Base-by-base conservation (phyloP, 2,329 filamentous ascomycete genomes). In the Aspergillus unguis region DNA sequence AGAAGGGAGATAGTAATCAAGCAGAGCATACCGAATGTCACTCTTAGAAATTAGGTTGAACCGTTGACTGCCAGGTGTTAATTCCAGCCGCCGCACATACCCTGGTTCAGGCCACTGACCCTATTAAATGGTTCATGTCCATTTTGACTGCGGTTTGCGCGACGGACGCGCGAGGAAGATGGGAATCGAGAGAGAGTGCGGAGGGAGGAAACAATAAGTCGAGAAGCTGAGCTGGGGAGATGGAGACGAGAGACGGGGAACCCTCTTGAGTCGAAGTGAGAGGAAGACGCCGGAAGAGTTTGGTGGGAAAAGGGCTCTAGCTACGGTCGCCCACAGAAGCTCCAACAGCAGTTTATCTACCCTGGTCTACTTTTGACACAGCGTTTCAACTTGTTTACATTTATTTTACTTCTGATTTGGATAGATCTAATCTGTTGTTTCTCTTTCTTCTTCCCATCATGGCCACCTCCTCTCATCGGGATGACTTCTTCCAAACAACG, bases 11-110 rank as follows among this genome's bases (percentile, higher is more conserved):
- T 17, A 17, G 17, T 17, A 17, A 17, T 17, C 17, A 17, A 17
- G 17, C 17, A 17, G 17, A 17, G 45, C 85, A 69, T 81, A 96
- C 89, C 92, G 89, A 77, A 96, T 96, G 77, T 96, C 91, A 75
- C 90, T 96, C 80, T 92, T 95, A 57, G 92, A 96, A 75, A 96
- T 94, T 77, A 96, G 85, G 58, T 91, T 96, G 80, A 96, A 96
- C 72, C 88, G 87, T 76, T 92, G 89, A 76, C 90, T 92, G 74
- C 59, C 52, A 64, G 58, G 62, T 67, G 67, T 71, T 67, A 69
- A 66, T 61, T 63, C 62, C 61, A 65, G 65, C 67, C 61, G 59
- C 66, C 62, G 59, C 61, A 68, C 57, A 68, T 65, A 63, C 62
- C 64, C 60, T 63, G 60, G 57, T 58, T 65, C 62, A 63, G 56